Base-by-base conservation (phyloP, 1,139 yeast genomes). In the Protomyces lactucae-debilis region DNA sequence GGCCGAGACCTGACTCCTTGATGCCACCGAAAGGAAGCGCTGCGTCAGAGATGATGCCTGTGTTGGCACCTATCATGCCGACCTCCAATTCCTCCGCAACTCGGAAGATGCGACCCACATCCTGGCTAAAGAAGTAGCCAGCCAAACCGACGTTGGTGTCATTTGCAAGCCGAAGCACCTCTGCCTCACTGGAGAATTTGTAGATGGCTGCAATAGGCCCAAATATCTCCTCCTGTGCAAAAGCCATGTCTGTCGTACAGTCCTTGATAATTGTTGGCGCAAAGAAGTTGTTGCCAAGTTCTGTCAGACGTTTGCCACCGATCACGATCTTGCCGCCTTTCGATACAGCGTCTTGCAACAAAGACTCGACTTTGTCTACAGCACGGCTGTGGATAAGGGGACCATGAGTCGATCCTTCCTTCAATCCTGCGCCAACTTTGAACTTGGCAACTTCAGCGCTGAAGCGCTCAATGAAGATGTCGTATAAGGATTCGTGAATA, bases 201-300 rank as follows among this genome's bases (percentile, higher is more conserved):
- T 85, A 79, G 63, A 87, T 79, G n/a, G 88, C 83, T 57, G 87
- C 90, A 46, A 90, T 96, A n/a, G 97, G 97, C 39, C 97, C 97
- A 73, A 91, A 91, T 70, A 91, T 89, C 77, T 87, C 95, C 68
- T 86, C 88, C 35, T 77, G 73, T 40, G 83, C 77, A 25, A 87
- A 86, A 60, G 76, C 72, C 80, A 87, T 86, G 51, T 80, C 80
- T 8, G 76, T 74, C 36, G 87, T 82, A 21, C 85, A 88, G 68
- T 83, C 80, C 3, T 83, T 77, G 65, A 87, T 73, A 3, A 87
- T 80, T 0, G 88, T 84, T 63, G 89, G 85, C 6, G 84, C 83
- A 71, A 86, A 87, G 74, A 85, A 87, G 57, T 65, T 79, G 54
- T 81, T 80, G 3, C 92, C 92, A 52, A 85, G 71, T 12, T 82